Conservation (phyloP, 495 filamentous ascomycete species). For the Tuber microsphaerosporum region DNA sequence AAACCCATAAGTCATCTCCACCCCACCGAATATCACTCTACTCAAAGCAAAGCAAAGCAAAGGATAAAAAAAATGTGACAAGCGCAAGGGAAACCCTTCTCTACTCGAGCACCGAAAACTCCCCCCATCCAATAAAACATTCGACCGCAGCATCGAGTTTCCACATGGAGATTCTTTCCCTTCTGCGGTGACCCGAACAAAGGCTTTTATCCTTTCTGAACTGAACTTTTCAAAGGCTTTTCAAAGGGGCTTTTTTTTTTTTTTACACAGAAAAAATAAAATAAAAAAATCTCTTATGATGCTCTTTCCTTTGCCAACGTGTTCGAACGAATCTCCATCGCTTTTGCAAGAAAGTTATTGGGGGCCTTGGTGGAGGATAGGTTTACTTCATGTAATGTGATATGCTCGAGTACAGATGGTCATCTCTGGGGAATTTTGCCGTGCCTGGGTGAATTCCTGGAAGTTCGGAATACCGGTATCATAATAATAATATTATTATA, state of each 20-base stretch:
- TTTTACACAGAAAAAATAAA: not conserved
- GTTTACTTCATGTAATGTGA: not conserved
- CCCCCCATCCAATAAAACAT: not conserved
- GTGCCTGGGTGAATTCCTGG: not conserved
- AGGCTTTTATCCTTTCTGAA: conserved; percentile 3
- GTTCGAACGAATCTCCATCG: not conserved
- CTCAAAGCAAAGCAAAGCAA: not conserved
- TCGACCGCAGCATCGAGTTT: not conserved
- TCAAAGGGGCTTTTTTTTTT: conserved; percentile 14
- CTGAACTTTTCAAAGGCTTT: no score
- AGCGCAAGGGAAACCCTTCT: not conserved
- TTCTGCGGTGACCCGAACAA: not conserved
- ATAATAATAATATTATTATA: no score
- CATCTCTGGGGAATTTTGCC: not conserved
- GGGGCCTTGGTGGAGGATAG: not conserved
- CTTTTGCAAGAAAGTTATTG: not conserved
- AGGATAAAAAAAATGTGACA: not conserved
- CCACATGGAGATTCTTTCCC: not conserved
- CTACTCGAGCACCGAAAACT: not conserved
- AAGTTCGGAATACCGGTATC: not conserved
- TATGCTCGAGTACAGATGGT: not conserved
- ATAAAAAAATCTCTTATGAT: not conserved
- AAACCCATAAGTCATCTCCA: not conserved
- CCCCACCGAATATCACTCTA: not conserved
- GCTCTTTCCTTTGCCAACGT: not conserved